Conservation (phyloP, 2,329 filamentous ascomycete genomes). For the Truncatella angustata region DNA sequence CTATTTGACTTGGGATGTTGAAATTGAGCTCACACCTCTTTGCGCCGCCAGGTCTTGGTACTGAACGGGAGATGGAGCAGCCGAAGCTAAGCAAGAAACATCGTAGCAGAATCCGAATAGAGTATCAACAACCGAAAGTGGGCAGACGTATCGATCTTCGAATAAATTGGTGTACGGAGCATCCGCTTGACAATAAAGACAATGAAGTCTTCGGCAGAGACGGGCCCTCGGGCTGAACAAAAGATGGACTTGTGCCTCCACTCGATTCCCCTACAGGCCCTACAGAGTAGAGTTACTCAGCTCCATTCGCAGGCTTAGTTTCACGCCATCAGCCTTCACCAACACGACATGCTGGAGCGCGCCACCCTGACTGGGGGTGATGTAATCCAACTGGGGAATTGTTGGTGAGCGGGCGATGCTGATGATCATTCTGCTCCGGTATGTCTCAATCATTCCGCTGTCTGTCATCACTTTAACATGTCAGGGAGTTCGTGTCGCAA, state of each 20-base stretch:
- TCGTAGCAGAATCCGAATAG: background rate
- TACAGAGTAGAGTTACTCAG: background rate
- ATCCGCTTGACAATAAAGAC: too few relatives aligned
- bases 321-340: conserved; percentile 4
- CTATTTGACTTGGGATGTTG: background rate
- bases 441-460: background rate
- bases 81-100: background rate
- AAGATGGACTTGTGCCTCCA: background rate
- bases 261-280: too few relatives aligned
- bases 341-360: background rate
- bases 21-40: conserved; percentile 2
- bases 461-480: background rate
- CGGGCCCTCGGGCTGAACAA: background rate
- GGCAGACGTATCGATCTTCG: too few relatives aligned
- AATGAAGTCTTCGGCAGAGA: too few relatives aligned
- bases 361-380: background rate
- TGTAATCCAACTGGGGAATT: too few relatives aligned
- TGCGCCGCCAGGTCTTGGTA: background rate
- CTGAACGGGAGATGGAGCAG: background rate
- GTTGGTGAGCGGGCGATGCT: background rate
- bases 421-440: background rate
- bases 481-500: conserved; percentile 1
- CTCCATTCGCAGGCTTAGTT: conserved; percentile 1
- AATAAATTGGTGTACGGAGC: too few relatives aligned
- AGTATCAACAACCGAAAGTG: too few relatives aligned